phyloP scores from a whole-genome alignment of 306 rosid genomes.

The Carpinus fangiana region DNA sequence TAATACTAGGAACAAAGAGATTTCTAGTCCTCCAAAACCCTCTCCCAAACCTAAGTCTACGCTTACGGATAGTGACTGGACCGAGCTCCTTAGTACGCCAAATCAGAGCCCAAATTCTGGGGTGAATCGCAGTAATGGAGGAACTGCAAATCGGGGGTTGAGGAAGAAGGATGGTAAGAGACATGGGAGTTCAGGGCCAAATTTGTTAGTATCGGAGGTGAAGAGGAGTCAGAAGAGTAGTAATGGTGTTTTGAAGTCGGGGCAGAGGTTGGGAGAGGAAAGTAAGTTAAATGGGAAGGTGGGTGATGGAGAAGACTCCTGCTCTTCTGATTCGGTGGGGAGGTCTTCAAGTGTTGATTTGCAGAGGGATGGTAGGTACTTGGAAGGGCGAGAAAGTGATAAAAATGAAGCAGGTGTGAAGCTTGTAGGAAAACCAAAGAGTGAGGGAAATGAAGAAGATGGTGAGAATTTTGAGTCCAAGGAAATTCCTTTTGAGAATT shows the following conservation, averaged over 20 bases:
- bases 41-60: conserved; percentile 47
- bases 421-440: conserved; percentile 28
- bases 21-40: conserved; percentile 41
- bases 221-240: conserved; percentile 50
- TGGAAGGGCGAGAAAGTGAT: conserved; percentile 31
- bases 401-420: conserved; percentile 36
- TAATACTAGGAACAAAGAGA: conserved; percentile 34
- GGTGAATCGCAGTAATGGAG: conserved; percentile 40
- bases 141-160: conserved; percentile 44
- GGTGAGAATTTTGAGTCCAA: conserved; percentile 26
- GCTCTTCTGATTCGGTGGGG: conserved; percentile 42
- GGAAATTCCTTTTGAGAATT: conserved; percentile 37
- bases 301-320: conserved; percentile 61
- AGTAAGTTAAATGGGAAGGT: conserved; percentile 55
- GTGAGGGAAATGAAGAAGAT: conserved; percentile 41
- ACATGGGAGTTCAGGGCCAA: conserved; percentile 41
- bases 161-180: conserved; percentile 52
- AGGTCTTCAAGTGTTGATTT: conserved; percentile 45
- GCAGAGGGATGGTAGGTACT: conserved; percentile 43
- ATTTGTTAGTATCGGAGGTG: conserved; percentile 37
- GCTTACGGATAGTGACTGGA: conserved; percentile 83
- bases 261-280: conserved; percentile 41
- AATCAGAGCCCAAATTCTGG: conserved; percentile 42
- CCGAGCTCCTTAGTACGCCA: conserved; percentile 73
- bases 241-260: conserved; percentile 34